Conservation (phyloP, 2,329 filamentous ascomycete genomes). For the Dothiorella sarmentorum region DNA sequence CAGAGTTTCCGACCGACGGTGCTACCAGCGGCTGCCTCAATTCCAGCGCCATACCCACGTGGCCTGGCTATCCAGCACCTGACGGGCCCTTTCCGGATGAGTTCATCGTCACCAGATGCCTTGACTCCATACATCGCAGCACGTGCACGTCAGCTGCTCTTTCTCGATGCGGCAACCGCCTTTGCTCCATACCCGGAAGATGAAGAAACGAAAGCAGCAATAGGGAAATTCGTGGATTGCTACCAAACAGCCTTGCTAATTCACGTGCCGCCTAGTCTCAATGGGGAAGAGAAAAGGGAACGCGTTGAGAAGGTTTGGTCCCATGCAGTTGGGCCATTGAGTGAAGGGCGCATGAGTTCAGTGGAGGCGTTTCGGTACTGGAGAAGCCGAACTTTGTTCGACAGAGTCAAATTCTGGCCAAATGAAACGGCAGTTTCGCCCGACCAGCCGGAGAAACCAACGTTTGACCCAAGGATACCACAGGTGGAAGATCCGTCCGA, state of each 20-base stretch:
- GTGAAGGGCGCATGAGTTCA: constrained; percentile 26
- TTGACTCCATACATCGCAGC: constrained; percentile 28
- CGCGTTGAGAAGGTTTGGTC: constrained; percentile 28
- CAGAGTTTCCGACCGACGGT: constrained; percentile 24
- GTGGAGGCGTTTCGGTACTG: constrained; percentile 33
- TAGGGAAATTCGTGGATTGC: constrained; percentile 35
- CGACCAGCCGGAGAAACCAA: not conserved
- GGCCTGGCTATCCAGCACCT: constrained; percentile 36
- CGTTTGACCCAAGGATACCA: constrained; percentile 20
- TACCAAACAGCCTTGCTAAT: constrained; percentile 29
- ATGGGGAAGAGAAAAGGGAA: not conserved
- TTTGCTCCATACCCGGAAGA: constrained; percentile 24
- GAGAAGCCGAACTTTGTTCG: constrained; percentile 7
- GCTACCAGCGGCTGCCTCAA: constrained; percentile 24
- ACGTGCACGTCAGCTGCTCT: constrained; percentile 25
- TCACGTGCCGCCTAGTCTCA: constrained; percentile 19
- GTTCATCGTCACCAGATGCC: constrained; percentile 16
- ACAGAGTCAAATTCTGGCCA: not conserved
- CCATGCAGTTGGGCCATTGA: constrained; percentile 29
- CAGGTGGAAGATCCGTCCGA: constrained; percentile 20
- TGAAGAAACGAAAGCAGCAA: constrained; percentile 26
- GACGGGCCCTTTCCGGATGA: constrained; percentile 22
- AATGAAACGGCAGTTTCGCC: not conserved
- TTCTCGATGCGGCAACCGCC: constrained; percentile 23
- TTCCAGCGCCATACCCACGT: constrained; percentile 31